Percentiles rank a stretch among this genome's conserved stretches.
Conservation (phyloP, 148 eudicot genomes). For the Amaranthus palmeri region DNA sequence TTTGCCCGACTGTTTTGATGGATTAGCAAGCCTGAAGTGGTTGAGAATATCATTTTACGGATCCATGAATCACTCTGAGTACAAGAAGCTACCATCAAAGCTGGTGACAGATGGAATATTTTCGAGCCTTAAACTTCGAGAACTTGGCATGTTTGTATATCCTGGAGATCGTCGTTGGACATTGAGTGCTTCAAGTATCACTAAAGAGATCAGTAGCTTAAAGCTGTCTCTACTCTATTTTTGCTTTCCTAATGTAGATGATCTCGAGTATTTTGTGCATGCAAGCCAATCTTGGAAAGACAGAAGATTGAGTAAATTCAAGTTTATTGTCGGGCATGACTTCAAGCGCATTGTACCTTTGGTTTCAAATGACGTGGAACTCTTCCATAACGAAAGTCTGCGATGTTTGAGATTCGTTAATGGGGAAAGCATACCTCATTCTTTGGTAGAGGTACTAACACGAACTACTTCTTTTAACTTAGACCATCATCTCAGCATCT, state of each 20-base stretch:
- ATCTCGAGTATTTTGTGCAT: constrained; percentile 23
- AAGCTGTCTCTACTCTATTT: constrained; percentile 19
- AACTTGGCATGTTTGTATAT: constrained; percentile 26
- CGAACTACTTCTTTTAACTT: constrained; percentile 27
- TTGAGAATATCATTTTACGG: constrained; percentile 36
- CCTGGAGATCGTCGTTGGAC: constrained; percentile 35
- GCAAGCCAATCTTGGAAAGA: constrained; percentile 19
- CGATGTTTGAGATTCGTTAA: constrained; percentile 34
- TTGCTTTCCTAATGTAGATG: constrained; percentile 21
- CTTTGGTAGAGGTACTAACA: constrained; percentile 16
- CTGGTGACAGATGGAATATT: constrained; percentile 16
- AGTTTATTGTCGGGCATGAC: constrained; percentile 28
- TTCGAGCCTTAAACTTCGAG: constrained; percentile 19
- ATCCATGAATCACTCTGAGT: constrained; percentile 15
- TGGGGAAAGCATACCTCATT: constrained; percentile 22
- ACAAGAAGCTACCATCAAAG: constrained; percentile 14
- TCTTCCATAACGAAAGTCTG: constrained; percentile 10
- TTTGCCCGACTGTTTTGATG: constrained; percentile 22
- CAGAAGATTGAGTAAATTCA: constrained; percentile 6
- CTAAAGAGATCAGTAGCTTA: constrained; percentile 21
- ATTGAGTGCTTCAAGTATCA: constrained; percentile 5
- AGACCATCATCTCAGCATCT: constrained; percentile 28
- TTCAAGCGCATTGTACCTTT: constrained; percentile 21
- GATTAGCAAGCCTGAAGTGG: constrained; percentile 17
- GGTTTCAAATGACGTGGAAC: constrained; percentile 17